Conservation (phyloP, 441 rosid genomes). For the Populus trichocarpa region DNA sequence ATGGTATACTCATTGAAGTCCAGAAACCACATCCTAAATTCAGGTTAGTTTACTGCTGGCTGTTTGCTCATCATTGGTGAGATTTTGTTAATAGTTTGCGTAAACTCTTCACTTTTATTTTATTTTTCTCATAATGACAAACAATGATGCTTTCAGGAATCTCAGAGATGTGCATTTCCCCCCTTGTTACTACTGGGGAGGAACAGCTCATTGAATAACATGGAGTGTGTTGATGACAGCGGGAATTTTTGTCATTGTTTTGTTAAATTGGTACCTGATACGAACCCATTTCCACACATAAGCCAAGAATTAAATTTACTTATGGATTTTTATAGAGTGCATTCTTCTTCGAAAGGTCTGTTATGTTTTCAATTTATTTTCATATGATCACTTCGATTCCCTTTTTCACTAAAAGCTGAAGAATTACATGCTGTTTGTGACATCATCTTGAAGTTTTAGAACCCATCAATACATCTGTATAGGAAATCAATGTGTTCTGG, state of each 20-base stretch:
- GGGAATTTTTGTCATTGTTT: slow-evolving; percentile 18
- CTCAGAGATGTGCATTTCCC: slow-evolving; percentile 8
- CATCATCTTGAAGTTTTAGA: background rate
- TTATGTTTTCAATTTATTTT: background rate
- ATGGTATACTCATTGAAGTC: slow-evolving; percentile 9
- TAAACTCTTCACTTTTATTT: background rate
- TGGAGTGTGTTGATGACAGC: slow-evolving; percentile 5
- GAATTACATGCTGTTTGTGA: background rate
- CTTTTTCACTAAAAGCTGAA: background rate
- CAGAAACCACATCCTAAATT: slow-evolving; percentile 1
- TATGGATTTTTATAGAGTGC: background rate
- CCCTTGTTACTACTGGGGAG: slow-evolving; percentile 21
- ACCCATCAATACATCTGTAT: background rate
- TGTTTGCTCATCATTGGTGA: background rate
- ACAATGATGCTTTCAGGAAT: slow-evolving; percentile 13
- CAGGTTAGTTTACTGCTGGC: slow-evolving; percentile 24
- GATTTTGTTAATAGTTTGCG: background rate
- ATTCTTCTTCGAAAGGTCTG: background rate
- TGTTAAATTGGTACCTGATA: slow-evolving; percentile 10
- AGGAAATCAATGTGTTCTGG: background rate
- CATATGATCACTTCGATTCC: background rate
- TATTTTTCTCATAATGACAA: background rate
- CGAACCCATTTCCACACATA: background rate
- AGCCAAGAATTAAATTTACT: slow-evolving; percentile 14
- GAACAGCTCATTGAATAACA: slow-evolving; percentile 28